Evolutionary conservation across 2,329 filamentous ascomycete genomes (phyloP).

Genomic region (Leptoxyphium fumago): DNA sequence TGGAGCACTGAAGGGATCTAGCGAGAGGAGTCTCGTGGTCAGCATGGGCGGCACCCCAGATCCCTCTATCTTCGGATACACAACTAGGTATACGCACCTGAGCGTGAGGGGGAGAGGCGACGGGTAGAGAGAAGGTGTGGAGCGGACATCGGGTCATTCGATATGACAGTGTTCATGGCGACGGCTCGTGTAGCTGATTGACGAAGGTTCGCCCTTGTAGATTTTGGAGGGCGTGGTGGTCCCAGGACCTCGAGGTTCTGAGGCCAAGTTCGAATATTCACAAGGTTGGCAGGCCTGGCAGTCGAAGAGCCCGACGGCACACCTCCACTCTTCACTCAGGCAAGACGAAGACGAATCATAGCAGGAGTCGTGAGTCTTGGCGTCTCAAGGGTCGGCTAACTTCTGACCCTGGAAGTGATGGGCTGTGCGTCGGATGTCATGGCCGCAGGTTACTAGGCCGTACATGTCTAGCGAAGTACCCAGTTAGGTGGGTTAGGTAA

Average conservation of each 20-base stretch:
- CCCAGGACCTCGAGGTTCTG: too few relatives aligned
- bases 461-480: not conserved
- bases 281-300: too few relatives aligned
- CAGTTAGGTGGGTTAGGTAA: not conserved
- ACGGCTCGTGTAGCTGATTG: not conserved
- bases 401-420: not conserved
- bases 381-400: not conserved
- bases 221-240: too few relatives aligned
- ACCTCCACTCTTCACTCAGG: too few relatives aligned
- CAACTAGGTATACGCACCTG: conserved; percentile 35
- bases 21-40: conserved; percentile 11
- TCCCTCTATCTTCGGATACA: conserved; percentile 22
- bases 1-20: conserved; percentile 23
- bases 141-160: conserved; percentile 41
- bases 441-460: not conserved
- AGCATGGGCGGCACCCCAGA: conserved; percentile 18
- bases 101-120: conserved; percentile 44
- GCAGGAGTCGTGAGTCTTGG: too few relatives aligned
- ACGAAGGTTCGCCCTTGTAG: too few relatives aligned
- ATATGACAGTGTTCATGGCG: conserved; percentile 47
- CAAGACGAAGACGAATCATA: too few relatives aligned
- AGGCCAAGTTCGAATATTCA: too few relatives aligned
- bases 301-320: too few relatives aligned
- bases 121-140: conserved; percentile 48
- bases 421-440: not conserved